phyloP scores from a whole-genome alignment of 371 early-diverging fungal genomes.

The Zancudomyces culisetae region DNA sequence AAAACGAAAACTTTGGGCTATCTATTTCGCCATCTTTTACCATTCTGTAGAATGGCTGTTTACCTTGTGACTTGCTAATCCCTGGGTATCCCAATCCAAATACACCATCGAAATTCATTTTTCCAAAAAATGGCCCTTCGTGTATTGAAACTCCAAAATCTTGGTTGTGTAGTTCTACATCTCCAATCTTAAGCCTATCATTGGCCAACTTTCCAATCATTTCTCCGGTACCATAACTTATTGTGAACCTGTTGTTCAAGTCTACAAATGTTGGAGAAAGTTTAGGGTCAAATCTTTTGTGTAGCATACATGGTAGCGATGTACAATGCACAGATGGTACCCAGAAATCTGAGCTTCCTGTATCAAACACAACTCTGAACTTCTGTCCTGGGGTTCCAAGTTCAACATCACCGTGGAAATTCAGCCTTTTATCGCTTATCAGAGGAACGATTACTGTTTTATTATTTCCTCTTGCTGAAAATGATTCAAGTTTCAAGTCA shows the following conservation, averaged over 20 bases:
- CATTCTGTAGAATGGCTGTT: slow-evolving; percentile 19
- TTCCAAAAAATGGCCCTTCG: slow-evolving; percentile 47
- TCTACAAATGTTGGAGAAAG: slow-evolving; percentile 27
- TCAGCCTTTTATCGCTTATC: slow-evolving; percentile 23
- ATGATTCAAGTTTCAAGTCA: too few species aligned
- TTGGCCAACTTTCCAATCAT: slow-evolving; percentile 41
- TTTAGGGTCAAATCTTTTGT: slow-evolving; percentile 18
- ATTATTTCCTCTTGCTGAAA: neutral
- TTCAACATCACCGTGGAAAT: slow-evolving; percentile 30
- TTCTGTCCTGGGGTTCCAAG: slow-evolving; percentile 47
- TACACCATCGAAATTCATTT: slow-evolving; percentile 37
- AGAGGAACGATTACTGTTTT: slow-evolving; percentile 33
- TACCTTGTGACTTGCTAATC: slow-evolving; percentile 28
- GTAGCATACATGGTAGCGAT: slow-evolving; percentile 16
- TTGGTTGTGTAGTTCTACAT: slow-evolving; percentile 22
- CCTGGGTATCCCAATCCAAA: slow-evolving; percentile 42
- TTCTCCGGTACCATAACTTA: slow-evolving; percentile 44
- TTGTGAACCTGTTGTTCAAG: slow-evolving; percentile 34
- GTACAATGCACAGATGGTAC: slow-evolving; percentile 27
- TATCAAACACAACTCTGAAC: slow-evolving; percentile 49
- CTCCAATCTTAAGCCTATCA: slow-evolving; percentile 27
- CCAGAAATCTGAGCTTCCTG: slow-evolving; percentile 60
- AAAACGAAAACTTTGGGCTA: slow-evolving; percentile 24
- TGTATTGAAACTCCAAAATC: slow-evolving; percentile 32
- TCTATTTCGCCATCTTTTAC: slow-evolving; percentile 10